These are phyloP conservation scores for Cyberlindnera samutprakarnensis DNA, from an alignment of 805 yeast species.

Conservation along the genomic window DNA sequence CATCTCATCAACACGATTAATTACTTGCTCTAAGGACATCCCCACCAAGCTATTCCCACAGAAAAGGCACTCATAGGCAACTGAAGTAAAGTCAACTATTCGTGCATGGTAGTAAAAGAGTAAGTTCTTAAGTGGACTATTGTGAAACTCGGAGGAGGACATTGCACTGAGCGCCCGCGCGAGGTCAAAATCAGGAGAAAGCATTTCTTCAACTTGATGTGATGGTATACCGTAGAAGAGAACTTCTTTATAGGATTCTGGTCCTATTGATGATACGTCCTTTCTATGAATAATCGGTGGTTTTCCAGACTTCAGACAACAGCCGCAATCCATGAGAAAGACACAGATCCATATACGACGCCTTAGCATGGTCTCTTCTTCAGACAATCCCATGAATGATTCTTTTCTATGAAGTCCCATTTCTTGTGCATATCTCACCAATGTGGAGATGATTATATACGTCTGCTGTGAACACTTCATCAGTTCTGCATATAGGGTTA, in stretches of 20 bases:
- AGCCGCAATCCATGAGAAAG: conserved; percentile 38
- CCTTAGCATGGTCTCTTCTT: conserved; percentile 31
- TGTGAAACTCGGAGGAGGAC: not conserved
- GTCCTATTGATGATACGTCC: conserved; percentile 25
- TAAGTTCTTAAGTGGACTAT: conserved; percentile 6
- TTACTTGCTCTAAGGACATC: conserved; percentile 9
- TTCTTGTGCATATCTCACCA: conserved; percentile 47
- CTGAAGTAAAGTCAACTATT: conserved; percentile 11
- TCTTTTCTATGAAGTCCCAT: conserved; percentile 50
- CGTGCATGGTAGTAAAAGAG: conserved; percentile 6
- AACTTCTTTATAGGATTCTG: conserved; percentile 7
- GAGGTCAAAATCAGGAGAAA: conserved; percentile 5
- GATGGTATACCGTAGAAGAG: conserved; percentile 3
- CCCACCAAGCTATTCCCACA: conserved; percentile 15
- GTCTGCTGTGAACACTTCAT: conserved; percentile 34
- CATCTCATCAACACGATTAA: conserved; percentile 11
- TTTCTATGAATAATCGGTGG: conserved; percentile 37
- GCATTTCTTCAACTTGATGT: conserved; percentile 1
- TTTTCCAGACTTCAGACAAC: conserved; percentile 39
- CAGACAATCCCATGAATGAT: conserved; percentile 29
- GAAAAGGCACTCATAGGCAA: conserved; percentile 14
- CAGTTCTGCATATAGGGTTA: conserved; percentile 31
- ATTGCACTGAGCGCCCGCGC: not conserved
- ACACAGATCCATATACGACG: conserved; percentile 43
- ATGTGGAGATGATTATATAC: conserved; percentile 34